Evolutionary conservation across 352 stramenopile species (phyloP).

Genomic region (Phytophthora pseudosyringae): DNA sequence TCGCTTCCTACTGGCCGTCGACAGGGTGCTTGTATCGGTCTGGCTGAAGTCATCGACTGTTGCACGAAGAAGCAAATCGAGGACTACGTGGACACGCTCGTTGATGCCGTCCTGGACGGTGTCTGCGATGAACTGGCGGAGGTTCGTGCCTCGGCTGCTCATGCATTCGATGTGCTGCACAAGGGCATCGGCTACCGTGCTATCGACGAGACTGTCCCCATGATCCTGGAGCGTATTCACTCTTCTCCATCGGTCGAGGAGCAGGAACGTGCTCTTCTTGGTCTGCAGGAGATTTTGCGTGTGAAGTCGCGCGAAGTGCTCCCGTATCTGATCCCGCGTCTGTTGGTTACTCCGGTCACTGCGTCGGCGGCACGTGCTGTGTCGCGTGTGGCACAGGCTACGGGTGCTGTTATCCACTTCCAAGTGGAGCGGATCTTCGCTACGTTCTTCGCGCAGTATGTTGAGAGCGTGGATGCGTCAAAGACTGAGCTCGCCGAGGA

Average conservation of each 20-base stretch:
- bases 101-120: conserved; percentile 97
- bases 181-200: conserved; percentile 94
- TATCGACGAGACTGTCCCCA: conserved; percentile 98
- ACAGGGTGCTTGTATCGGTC: conserved; percentile 97
- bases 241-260: conserved; percentile 49
- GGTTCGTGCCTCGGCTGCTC: conserved; percentile 92
- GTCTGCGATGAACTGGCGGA: conserved; percentile 94
- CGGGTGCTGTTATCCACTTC: conserved; percentile 93
- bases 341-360: conserved; percentile 94
- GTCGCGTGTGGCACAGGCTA: conserved; percentile 94
- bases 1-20: conserved; percentile 71
- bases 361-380: conserved; percentile 91
- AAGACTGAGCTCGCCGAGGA: conserved; percentile 59
- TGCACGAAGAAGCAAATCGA: conserved; percentile 96
- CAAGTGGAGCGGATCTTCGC: conserved; percentile 96
- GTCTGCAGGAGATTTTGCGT: conserved; percentile 97
- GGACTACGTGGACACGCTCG: conserved; percentile 97
- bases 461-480: conserved; percentile 30
- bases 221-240: conserved; percentile 95
- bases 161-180: conserved; percentile 98
- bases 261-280: conserved; percentile 93
- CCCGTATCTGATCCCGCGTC: conserved; percentile 96
- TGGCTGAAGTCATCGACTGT: conserved; percentile 98
- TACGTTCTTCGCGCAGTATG: conserved; percentile 79
- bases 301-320: conserved; percentile 97